Base-by-base conservation (phyloP, 2,329 filamentous ascomycete genomes). In the Diaporthe caulivora region DNA sequence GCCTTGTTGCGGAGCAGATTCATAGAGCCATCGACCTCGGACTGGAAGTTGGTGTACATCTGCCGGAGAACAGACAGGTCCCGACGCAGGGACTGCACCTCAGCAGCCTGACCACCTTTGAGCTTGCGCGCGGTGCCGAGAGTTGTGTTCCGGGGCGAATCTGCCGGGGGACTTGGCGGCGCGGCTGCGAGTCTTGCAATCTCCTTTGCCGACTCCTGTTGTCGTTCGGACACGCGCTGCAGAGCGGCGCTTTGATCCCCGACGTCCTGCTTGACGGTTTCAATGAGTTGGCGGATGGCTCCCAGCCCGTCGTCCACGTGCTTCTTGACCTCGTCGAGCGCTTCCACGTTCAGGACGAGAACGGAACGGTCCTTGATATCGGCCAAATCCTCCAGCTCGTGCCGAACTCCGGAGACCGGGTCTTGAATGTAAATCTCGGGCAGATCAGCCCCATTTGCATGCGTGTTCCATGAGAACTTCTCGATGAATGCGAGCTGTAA, bases 391-490 rank as follows among this genome's bases (percentile, higher is more conserved):
- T 99, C 97, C 31, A 99, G 86, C 84, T 99, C 97, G 81, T 99
- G 96, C 21, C 97, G 93, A n/a, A 99, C 94, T 0, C 97, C 97
- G 11, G 97, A 98, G 2, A 98, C 90, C 0, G 95, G 93, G 81
- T 99, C 97, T 82, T 99, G 97, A 21, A 99, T 97, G 81, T 99
- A 98, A 21, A 99, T 98, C 78, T 99, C 97, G 0, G 97, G 97
- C 58, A 99, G 85, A 80, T 99, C 97, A 18, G 92, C 91, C 10
- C 97, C 97, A 79, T 98, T 97, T 75, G 95, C 93, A 78, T 98
- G 95, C 0, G 96, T 98, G 78, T 98, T 98, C 95, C 97, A 99
- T 0, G 96, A 97, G 80, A 99, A 99, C 81, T 98, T 99, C 78
- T 99, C 97, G 78, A 99, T 99, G 78, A 99, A 99, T 0, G 97